Evolutionary conservation across 2,329 filamentous ascomycete genomes (phyloP).

Genomic region (Claviceps sp.): DNA sequence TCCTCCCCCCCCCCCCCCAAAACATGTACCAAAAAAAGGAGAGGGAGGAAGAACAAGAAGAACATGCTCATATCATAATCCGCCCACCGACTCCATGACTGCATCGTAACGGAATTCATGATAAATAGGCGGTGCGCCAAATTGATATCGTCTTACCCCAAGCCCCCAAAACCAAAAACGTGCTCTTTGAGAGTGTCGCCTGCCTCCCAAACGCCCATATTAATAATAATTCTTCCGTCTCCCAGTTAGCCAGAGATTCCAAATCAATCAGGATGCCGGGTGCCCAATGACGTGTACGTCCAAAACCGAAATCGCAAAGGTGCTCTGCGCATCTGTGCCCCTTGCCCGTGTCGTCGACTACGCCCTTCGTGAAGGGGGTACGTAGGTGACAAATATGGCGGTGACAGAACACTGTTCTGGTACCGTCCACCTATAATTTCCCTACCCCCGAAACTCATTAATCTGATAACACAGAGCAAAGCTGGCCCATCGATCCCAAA

Average conservation of each 20-base stretch:
- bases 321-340: neutral
- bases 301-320: neutral
- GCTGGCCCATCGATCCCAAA: slow-evolving; percentile 26
- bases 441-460: slow-evolving; percentile 16
- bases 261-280: neutral
- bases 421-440: slow-evolving; percentile 9
- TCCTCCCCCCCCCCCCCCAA: no score
- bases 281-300: neutral
- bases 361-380: neutral
- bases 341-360: neutral
- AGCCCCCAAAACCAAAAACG: neutral
- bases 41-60: neutral
- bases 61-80: neutral
- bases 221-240: neutral
- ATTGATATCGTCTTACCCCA: neutral
- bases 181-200: neutral
- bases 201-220: slow-evolving; percentile 4
- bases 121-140: neutral
- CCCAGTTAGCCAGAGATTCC: neutral
- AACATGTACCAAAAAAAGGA: neutral
- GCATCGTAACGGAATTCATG: slow-evolving; percentile 1
- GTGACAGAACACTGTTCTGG: neutral
- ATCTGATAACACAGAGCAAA: slow-evolving; percentile 24
- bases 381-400: neutral
- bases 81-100: neutral